Base-by-base conservation (phyloP, 768 basidiomycete genomes). In the Hydnomerulius pinastri region DNA sequence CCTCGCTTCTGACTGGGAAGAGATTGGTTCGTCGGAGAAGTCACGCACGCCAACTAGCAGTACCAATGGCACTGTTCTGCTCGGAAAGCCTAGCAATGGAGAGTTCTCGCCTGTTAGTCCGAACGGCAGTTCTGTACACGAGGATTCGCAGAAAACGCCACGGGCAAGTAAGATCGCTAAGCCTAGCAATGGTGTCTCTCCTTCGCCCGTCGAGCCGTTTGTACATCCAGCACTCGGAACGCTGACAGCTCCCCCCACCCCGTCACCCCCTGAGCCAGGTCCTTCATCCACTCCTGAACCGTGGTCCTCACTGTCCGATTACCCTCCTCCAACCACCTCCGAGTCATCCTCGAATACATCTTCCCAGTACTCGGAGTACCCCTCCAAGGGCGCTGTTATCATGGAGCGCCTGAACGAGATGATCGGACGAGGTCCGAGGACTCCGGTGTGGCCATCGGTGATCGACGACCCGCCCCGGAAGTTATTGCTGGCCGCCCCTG, bases 391-490 rank as follows among this genome's bases (percentile, higher is more conserved):
- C 11, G 66, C 76, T 21, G 62, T 80, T 21, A 70, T 91, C 17
- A 73, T 90, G 49, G 85, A 88, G 46, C 79, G 82, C 11, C 73
- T 92, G 33, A 86, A 90, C 29, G 87, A 87, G 51, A 78, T 79
- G 57, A 71, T 91, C n/a, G 74, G 79, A 25, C 77, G 81, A 43
- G 83, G 82, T 23, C 76, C 80, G 12, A 82, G 75, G 60, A 79
- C 77, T 65, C 73, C 78, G 1, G 70, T 82, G 59, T 81, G 80
- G 78, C 74, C 87, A 5, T 77, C 80, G 38, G 77, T 78, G 24
- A 75, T 95, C 43, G 92, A 96, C 56, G 84, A 90, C 54, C 90
- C 93, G 13, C 91, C 92, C 6, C 82, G 97, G 36, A 92, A 87
- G 66, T 72, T 98, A 33, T 72, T 97, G 13, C 73, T 95, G 35